Percentiles rank a stretch among this genome's conserved stretches.
These are phyloP conservation scores for Salix viminalis DNA, from an alignment of 345 rosid species.

Conservation along the genomic window DNA sequence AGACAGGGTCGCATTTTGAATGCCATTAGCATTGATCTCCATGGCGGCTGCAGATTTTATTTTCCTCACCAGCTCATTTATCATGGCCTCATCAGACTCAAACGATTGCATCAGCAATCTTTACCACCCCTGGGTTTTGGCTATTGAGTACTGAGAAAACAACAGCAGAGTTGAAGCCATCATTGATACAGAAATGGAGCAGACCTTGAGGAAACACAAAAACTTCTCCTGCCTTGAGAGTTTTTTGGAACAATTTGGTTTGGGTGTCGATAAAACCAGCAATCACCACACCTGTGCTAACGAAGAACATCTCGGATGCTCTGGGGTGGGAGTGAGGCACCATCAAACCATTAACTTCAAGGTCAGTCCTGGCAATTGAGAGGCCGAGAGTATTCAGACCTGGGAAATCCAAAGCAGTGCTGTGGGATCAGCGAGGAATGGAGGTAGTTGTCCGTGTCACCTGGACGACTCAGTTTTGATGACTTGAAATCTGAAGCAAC, in stretches of 20 bases:
- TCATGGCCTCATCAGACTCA: slow-evolving; percentile 22
- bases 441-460: slow-evolving; percentile 55
- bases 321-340: slow-evolving; percentile 74
- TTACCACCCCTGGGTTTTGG: slow-evolving; percentile 77
- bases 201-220: slow-evolving; percentile 66
- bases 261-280: slow-evolving; percentile 72
- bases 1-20: background rate
- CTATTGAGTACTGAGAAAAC: slow-evolving; percentile 58
- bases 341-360: slow-evolving; percentile 53
- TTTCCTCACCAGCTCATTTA: slow-evolving; percentile 28
- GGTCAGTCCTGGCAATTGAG: slow-evolving; percentile 64
- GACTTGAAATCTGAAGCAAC: slow-evolving; percentile 67
- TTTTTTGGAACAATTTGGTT: slow-evolving; percentile 41
- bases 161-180: slow-evolving; percentile 48
- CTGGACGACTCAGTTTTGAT: slow-evolving; percentile 35
- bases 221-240: slow-evolving; percentile 55
- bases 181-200: slow-evolving; percentile 54
- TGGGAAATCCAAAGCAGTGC: slow-evolving; percentile 61
- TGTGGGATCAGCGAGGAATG: slow-evolving; percentile 38
- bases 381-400: slow-evolving; percentile 88
- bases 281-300: slow-evolving; percentile 46
- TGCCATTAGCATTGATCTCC: background rate
- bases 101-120: slow-evolving; percentile 38
- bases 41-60: slow-evolving; percentile 18
- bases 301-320: slow-evolving; percentile 60